Evolutionary conservation across 1,284 basidiomycete species (phyloP).

Genomic region (Ustilago shanxiensis): DNA sequence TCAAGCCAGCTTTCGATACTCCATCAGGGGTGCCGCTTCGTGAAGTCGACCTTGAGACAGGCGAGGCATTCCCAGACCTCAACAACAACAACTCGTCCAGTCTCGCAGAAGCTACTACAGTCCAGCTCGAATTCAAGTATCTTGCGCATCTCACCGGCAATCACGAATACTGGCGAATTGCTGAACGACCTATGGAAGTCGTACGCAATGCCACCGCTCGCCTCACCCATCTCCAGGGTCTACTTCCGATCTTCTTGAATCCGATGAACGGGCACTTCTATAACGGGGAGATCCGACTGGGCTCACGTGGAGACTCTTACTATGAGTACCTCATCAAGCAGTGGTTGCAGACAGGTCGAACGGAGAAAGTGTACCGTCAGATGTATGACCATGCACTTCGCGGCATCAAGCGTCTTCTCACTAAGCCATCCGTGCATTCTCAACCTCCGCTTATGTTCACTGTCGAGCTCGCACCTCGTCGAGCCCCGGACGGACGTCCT

Average conservation of each 20-base stretch:
- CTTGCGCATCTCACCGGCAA: constrained; percentile 84
- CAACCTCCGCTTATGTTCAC: constrained; percentile 78
- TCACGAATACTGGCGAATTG: constrained; percentile 83
- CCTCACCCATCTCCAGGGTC: constrained; percentile 75
- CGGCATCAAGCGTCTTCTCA: constrained; percentile 82
- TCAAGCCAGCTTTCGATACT: constrained; percentile 81
- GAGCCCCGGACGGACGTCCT: constrained; percentile 9
- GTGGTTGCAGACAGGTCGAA: constrained; percentile 74
- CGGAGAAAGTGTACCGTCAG: constrained; percentile 84
- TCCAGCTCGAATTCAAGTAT: constrained; percentile 78
- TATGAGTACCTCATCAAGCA: constrained; percentile 85
- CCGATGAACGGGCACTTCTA: constrained; percentile 79
- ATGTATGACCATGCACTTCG: constrained; percentile 89
- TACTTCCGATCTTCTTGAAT: constrained; percentile 86
- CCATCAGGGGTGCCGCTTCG: constrained; percentile 84
- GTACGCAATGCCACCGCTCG: constrained; percentile 37
- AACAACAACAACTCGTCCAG: constrained; percentile 80
- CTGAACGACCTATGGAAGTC: constrained; percentile 73
- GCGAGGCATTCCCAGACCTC: constrained; percentile 77
- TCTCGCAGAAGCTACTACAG: constrained; percentile 75
- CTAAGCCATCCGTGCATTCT: constrained; percentile 72
- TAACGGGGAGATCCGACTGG: constrained; percentile 83
- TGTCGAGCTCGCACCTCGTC: constrained; percentile 76
- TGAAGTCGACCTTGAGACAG: constrained; percentile 80
- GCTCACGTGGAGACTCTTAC: constrained; percentile 92